Conservation (phyloP, 140 eudicot genomes). For the Oenanthe javanica region DNA sequence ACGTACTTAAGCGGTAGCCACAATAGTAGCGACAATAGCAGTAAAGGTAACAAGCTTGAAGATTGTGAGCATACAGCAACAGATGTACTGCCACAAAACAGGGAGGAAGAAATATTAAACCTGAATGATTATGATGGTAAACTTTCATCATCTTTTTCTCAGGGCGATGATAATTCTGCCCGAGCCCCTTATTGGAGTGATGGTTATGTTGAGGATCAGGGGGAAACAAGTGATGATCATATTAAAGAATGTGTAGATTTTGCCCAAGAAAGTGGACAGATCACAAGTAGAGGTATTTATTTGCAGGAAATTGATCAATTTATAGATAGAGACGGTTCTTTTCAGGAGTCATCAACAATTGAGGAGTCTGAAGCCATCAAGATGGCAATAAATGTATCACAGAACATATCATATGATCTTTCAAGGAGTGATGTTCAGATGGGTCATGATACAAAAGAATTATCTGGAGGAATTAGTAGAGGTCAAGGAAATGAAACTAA, state of each 20-base stretch:
- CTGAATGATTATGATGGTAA: conserved; percentile 9
- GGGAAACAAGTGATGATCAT: conserved; percentile 14
- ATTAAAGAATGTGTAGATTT: conserved; percentile 13
- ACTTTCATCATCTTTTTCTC: conserved; percentile 9
- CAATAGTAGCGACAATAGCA: neutral
- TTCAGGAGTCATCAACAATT: conserved; percentile 15
- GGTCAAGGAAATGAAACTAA: conserved; percentile 8
- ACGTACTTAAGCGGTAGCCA: neutral
- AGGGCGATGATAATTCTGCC: conserved; percentile 1
- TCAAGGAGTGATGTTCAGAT: conserved; percentile 7
- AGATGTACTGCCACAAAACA: conserved; percentile 12
- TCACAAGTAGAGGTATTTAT: neutral
- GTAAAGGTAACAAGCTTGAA: conserved; percentile 43
- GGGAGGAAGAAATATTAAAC: conserved; percentile 11
- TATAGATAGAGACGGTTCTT: conserved; percentile 8
- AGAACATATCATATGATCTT: conserved; percentile 10
- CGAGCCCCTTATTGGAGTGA: conserved; percentile 4
- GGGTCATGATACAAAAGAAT: conserved; percentile 6
- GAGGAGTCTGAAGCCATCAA: conserved; percentile 4
- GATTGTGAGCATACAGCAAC: conserved; percentile 31
- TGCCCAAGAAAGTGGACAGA: neutral
- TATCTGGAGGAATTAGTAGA: conserved; percentile 8
- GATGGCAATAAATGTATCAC: conserved; percentile 8
- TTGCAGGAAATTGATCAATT: neutral
- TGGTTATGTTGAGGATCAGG: conserved; percentile 17